Percentiles rank a stretch among this genome's conserved stretches.
Conservation (phyloP, 1,139 yeast genomes). For the Arxiozyma slooffiae region DNA sequence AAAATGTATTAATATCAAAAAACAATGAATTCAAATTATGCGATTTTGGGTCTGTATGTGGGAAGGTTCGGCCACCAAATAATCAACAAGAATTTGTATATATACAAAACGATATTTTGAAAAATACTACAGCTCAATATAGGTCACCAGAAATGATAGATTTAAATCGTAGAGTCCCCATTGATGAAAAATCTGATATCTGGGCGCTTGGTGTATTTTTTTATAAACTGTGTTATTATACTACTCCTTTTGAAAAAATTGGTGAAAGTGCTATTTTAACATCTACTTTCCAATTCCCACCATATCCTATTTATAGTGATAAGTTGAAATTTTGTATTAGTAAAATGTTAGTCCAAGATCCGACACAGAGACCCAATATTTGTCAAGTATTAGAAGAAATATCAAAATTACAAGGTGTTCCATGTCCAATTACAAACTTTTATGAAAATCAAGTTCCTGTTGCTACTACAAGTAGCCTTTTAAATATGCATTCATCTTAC, state of each 20-base stretch:
- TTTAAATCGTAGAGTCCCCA: conserved; percentile 52
- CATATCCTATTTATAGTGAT: conserved; percentile 37
- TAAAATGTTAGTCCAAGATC: conserved; percentile 58
- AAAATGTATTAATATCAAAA: conserved; percentile 58
- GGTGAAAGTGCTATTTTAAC: conserved; percentile 67
- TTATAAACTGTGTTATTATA: conserved; percentile 67
- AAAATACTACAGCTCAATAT: conserved; percentile 76
- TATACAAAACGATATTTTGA: conserved; percentile 57
- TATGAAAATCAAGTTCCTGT: conserved; percentile 7
- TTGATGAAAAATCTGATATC: conserved; percentile 68
- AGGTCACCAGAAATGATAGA: conserved; percentile 79
- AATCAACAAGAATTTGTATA: conserved; percentile 50
- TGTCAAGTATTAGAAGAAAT: conserved; percentile 60
- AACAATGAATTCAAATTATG: conserved; percentile 53
- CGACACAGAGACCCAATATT: conserved; percentile 61
- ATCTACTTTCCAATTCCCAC: conserved; percentile 54
- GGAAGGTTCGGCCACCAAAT: conserved; percentile 54
- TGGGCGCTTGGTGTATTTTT: conserved; percentile 80
- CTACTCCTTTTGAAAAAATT: conserved; percentile 67
- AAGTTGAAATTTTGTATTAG: conserved; percentile 50
- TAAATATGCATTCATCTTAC: background rate
- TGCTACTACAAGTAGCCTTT: background rate
- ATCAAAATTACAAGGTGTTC: conserved; percentile 46
- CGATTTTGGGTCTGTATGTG: conserved; percentile 68
- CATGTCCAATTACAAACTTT: conserved; percentile 39